Evolutionary conservation across 257 asterid genomes (phyloP), one percentile per base, ranked within the genome.

Genomic region (Henckelia pumila): DNA sequence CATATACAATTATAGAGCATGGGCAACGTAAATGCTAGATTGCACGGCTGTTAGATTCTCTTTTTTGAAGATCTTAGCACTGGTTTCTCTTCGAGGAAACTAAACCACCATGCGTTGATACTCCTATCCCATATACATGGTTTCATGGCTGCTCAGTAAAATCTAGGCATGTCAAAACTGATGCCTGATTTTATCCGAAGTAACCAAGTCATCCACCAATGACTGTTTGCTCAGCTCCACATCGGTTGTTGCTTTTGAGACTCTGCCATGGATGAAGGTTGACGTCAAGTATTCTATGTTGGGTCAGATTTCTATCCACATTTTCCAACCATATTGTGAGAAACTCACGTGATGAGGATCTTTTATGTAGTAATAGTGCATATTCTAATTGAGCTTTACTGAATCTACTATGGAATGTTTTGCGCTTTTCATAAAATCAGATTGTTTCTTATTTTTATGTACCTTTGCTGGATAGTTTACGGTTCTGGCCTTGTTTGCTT

Each of bases 401-500:
- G 52, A 40, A 40, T 56, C 57, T 32, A 56, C 44, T 59, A 19
- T 6, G 3, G 20, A 30, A 8, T 3, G 44, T 56, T 69, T 67
- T 21, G 30, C 10, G 13, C 37, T 63, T 68, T 68, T 25, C 53
- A 56, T 20, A 49, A 19, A 55, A 29, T 22, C 26, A 47, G 60
- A 60, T 32, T 4, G n/a, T 33, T 56, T 24, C 24, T 52, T 60
- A 35, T 40, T 40, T 10, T 3, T 40, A 13, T 11, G 7, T 23
- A 14, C 24, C 49, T 24, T 16, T 64, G 25, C 59, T 7, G 65
- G 67, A 44, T 58, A 17, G 23, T 37, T 61, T 49, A 61, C 49
- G 29, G 25, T 49, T n/a, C 49, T 40, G 22, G 56, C 55, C 40
- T 59, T 17, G 32, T 59, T 25, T 17, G 6, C 32, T 9, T 0